Conservation (phyloP, 805 yeast genomes). For the Saturnispora mendoncae region DNA sequence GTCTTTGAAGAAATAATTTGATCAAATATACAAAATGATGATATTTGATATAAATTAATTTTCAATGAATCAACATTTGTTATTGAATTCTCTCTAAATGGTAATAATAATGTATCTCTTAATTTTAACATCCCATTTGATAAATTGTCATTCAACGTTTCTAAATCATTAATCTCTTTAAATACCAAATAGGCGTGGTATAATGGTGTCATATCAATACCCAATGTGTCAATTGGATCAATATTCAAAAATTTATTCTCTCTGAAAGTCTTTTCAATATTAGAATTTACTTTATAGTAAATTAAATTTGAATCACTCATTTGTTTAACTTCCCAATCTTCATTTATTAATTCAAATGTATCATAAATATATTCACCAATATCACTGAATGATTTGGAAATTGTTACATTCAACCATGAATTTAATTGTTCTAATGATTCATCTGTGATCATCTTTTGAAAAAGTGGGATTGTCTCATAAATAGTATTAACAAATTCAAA, state of each 20-base stretch:
- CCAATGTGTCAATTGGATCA: conserved; percentile 40
- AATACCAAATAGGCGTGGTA: conserved; percentile 80
- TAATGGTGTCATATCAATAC: conserved; percentile 61
- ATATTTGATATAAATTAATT: conserved; percentile 49
- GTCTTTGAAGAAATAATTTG: conserved; percentile 57
- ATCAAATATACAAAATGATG: conserved; percentile 75
- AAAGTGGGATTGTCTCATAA: conserved; percentile 64
- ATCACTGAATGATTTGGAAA: conserved; percentile 50
- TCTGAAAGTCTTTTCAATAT: conserved; percentile 74
- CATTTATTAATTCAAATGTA: conserved; percentile 46
- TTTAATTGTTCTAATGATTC: conserved; percentile 61
- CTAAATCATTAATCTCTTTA: conserved; percentile 57
- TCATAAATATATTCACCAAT: conserved; percentile 53
- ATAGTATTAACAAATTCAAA: conserved; percentile 71
- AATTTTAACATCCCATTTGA: conserved; percentile 64
- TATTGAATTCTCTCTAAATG: conserved; percentile 35
- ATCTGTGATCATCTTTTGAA: conserved; percentile 62
- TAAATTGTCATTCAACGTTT: conserved; percentile 52
- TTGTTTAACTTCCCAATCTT: conserved; percentile 48
- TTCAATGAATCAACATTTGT: conserved; percentile 38
- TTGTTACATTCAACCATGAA: conserved; percentile 52
- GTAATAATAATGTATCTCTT: conserved; percentile 62
- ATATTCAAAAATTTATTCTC: conserved; percentile 34
- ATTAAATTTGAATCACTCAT: conserved; percentile 36
- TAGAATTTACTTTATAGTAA: conserved; percentile 68